Base-by-base conservation (phyloP, 257 asterid species). In the Coffea eugenioides region DNA sequence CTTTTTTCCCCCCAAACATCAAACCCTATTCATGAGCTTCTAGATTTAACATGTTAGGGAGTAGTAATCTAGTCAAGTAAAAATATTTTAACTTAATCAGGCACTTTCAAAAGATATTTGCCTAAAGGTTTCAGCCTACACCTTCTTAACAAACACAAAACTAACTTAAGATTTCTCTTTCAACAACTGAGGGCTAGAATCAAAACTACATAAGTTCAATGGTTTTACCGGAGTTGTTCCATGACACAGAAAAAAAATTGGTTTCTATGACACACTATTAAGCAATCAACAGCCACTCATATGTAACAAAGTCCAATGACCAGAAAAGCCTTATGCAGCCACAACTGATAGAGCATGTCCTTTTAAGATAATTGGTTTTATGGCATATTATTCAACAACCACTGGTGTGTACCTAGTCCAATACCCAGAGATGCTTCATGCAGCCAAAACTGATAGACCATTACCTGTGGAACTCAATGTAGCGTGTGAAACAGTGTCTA, bases 401-500 rank as follows among this genome's bases (percentile, higher is more conserved):
- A 41, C 79, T 31, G 34, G 57, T 18, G 2, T 66, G 41, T 67
- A 23, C 34, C 43, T 13, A 77, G 27, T 65, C 39, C 67, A 73
- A 59, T 20, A 1, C 68, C 52, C 46, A 69, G 65, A 61, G 79
- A 59, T 70, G 43, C 39, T 66, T 10, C 5, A 66, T 25, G 43
- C 41, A 80, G 56, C 49, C 10, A 76, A 41, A 62, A 77, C 4
- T 27, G 21, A 43, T 39, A 48, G 54, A 66, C 62, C 46, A 27
- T 83, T 81, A 93, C 99, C 97, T 85, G 89, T 93, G 98, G 77
- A 88, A 95, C 87, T 95, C 99, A 79, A 93, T 84, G 85, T 92
- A 93, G 85, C 98, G 97, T 79, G 98, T 93, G 90, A 95, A 95
- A 82, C 97, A 93, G 82, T 95, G 98, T 80, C 99, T 91, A 12